Conservation (phyloP, 345 rosid species). For the Citrus unshiu region DNA sequence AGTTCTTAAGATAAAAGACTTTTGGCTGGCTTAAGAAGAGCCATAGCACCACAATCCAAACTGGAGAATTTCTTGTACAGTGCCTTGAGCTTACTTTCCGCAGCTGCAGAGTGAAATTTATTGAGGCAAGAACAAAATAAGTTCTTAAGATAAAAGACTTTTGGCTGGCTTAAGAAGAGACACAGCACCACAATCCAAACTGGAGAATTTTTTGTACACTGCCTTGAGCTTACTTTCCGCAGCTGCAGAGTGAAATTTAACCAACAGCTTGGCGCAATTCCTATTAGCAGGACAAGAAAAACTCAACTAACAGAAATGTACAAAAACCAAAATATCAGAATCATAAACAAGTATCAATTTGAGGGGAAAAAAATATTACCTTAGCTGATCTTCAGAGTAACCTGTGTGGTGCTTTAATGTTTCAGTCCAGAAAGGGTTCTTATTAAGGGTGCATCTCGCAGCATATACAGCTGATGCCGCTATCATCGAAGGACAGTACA, state of each 20-base stretch:
- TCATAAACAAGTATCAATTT: too few species aligned
- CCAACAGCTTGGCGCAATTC: conserved; percentile 67
- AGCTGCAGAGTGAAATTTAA: conserved; percentile 46
- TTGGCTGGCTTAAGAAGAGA: conserved; percentile 60
- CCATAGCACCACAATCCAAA: conserved; percentile 51
- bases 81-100: conserved; percentile 64
- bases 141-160: conserved; percentile 15
- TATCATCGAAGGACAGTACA: conserved; percentile 56
- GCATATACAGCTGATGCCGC: conserved; percentile 94
- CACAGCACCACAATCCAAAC: conserved; percentile 51
- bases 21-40: conserved; percentile 58
- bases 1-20: conserved; percentile 13
- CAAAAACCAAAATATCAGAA: neutral
- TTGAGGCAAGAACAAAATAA: neutral
- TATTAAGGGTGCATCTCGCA: conserved; percentile 67
- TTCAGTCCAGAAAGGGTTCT: conserved; percentile 68
- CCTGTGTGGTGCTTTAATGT: conserved; percentile 72
- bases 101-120: conserved; percentile 46
- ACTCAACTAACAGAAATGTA: neutral
- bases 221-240: conserved; percentile 66
- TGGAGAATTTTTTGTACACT: conserved; percentile 55
- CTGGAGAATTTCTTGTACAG: conserved; percentile 58
- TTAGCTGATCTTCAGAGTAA: conserved; percentile 55
- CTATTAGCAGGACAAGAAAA: conserved; percentile 26
- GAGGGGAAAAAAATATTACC: conserved; percentile 10